Conservation (phyloP, 352 stramenopile genomes). For the Phytophthora idaei region DNA sequence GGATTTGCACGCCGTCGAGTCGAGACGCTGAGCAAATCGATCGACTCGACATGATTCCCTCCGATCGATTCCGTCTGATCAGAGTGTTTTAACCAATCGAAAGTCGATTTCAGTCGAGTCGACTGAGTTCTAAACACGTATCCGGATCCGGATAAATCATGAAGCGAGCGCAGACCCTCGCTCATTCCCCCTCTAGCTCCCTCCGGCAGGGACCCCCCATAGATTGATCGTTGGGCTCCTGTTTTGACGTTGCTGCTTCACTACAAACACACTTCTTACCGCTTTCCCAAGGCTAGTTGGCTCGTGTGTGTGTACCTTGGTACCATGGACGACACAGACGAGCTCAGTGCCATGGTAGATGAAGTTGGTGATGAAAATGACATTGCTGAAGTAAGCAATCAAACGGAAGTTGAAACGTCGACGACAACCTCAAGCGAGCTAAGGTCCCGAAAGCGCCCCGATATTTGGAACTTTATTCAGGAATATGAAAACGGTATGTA, state of each 20-base stretch:
- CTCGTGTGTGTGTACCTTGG: too few species aligned
- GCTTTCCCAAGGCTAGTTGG: too few species aligned
- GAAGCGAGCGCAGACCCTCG: neutral
- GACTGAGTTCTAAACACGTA: neutral
- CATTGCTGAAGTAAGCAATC: neutral
- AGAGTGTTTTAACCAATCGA: too few species aligned
- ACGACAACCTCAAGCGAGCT: conserved; percentile 3
- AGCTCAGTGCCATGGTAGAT: neutral
- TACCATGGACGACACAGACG: neutral
- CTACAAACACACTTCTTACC: too few species aligned
- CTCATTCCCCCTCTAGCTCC: neutral
- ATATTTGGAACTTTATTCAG: conserved; percentile 10
- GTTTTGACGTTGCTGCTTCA: too few species aligned
- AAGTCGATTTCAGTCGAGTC: neutral
- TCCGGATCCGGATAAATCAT: neutral
- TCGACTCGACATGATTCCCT: neutral
- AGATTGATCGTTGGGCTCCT: too few species aligned
- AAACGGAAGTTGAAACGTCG: neutral
- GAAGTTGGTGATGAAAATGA: neutral
- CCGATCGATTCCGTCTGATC: neutral
- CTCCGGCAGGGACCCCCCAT: neutral
- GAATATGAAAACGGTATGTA: conserved; percentile 3
- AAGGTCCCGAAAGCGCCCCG: conserved; percentile 5
- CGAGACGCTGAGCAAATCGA: neutral
- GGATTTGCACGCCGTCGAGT: too few species aligned